Evolutionary conservation across 805 yeast species (phyloP), one percentile per base, ranked within the genome.

Genomic region (Priceomyces castillae): DNA sequence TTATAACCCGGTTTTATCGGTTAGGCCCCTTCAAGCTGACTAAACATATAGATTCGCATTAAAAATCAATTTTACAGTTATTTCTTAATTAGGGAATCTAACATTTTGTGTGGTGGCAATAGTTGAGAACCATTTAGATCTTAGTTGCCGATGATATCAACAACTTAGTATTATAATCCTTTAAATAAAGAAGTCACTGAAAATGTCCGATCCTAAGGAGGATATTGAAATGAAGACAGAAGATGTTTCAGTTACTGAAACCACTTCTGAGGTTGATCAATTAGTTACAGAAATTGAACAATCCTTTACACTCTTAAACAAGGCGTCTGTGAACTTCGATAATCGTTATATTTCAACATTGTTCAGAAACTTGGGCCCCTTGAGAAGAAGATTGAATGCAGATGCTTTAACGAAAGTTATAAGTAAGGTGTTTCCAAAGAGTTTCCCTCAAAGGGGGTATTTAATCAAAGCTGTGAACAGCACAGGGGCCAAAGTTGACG

Each of bases 331-430:
- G 37, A 80, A 81, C 42, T 81, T 82, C 61, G 99, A 94, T 64
- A 87, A 95, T 52, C 80, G 97, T 51, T 87, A 85, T 65, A 80
- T 94, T 37, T 77, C 92, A 64, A 86, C 86, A 58, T 90, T 88
- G 17, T 77, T 94, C 50, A 82, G 96, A 49, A 95, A 88, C 49
- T 72, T 90, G 54, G 86, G 90, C 6, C 71, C 81, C 1, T 71
- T 92, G 49, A 81, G 97, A 67, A 77, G 82, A 44, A 72, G 77
- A 31, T 67, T 90, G 48, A 40, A 51, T n/a, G 58, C 53, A 28
- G 75, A 71, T 11, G 73, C 79, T 9, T 70, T 94, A 46, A 65
- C 78, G 7, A 59, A 69, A n/a, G 66, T 86, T 30, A 70, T 90
- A 37, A 69, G 69, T 40, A 60, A 62, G 22, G 64, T 74, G n/a